Base-by-base conservation (phyloP, 1,139 yeast genomes). In the Spencermartinsiella ligniputridi region DNA sequence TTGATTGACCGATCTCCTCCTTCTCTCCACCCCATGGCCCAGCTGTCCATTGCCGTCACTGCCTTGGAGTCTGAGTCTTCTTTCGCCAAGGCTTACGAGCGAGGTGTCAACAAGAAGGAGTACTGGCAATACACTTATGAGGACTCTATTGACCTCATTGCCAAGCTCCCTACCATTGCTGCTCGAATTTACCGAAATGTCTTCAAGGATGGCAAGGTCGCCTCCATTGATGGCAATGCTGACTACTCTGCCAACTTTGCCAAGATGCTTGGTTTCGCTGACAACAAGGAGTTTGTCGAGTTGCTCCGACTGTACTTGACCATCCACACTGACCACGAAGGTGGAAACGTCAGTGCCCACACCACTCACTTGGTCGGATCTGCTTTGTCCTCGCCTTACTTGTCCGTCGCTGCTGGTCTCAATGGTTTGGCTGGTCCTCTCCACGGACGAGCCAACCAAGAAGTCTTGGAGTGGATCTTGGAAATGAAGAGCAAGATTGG, bases 381-480 rank as follows among this genome's bases (percentile, higher is more conserved):
- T 38, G 97, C 97, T 48, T 79, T 90, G 62, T 83, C 96, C 35
- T 89, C 96, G 49, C 97, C 97, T 66, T 89, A 76, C 81, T 77
- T 90, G 62, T 86, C 96, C 46, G 81, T 88, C 59, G 85, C 97
- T 51, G 96, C 97, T 51, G 97, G 97, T 69, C 75, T 90, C 71
- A 86, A 87, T 75, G 97, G 97, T 73, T 79, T 90, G 66, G 97
- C 97, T 53, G 97, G 97, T 69, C 97, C 97, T 58, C 81, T 90
- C 68, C 97, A 90, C 73, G 97, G 97, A 57, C 84, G 96, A 75
- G 97, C 97, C 60, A 90, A 90, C 78, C 97, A 90, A 77, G 97
- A 90, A 75, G 97, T 90, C 52, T 83, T 90, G 64, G 95, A 88
- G 76, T 90, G 96, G 94, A 78, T 90, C 68, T 77, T 85, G 72